A percentile compares a stretch with the other conserved stretches of the same genome.
Conservation (phyloP, 805 yeast genomes). For the Candida multigemmis region DNA sequence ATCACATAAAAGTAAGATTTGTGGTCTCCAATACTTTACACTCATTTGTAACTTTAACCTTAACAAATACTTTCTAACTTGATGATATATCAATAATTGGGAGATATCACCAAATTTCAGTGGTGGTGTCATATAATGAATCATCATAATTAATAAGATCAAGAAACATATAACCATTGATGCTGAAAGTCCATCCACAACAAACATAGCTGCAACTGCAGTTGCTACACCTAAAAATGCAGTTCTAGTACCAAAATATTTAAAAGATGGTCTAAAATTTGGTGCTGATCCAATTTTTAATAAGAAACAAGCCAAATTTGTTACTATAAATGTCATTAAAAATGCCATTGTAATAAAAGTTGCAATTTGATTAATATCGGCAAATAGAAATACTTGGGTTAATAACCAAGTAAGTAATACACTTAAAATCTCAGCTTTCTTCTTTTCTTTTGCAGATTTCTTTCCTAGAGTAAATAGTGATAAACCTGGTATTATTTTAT, state of each 20-base stretch:
- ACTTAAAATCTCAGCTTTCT: constrained; percentile 55
- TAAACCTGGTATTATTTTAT: constrained; percentile 77
- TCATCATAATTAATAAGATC: constrained; percentile 58
- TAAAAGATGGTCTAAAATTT: constrained; percentile 94
- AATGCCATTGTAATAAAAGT: constrained; percentile 96
- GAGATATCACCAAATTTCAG: constrained; percentile 98
- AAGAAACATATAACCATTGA: constrained; percentile 61
- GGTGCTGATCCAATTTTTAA: constrained; percentile 90
- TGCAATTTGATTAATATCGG: constrained; percentile 91
- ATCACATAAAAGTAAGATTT: constrained; percentile 77
- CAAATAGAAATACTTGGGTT: constrained; percentile 77
- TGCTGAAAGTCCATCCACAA: constrained; percentile 90
- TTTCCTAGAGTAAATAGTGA: constrained; percentile 35
- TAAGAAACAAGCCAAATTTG: constrained; percentile 87
- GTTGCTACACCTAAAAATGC: constrained; percentile 68
- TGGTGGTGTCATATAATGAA: constrained; percentile 90
- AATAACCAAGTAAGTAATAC: constrained; percentile 71
- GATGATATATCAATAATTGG: constrained; percentile 90
- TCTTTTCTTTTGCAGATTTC: constrained; percentile 30
- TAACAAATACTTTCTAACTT: constrained; percentile 83
- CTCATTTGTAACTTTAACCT: constrained; percentile 77
- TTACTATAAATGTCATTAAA: constrained; percentile 89
- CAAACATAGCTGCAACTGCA: constrained; percentile 80
- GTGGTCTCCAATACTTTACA: constrained; percentile 98
- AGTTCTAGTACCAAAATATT: constrained; percentile 72